Evolutionary conservation across 148 eudicot species (phyloP), one percentile per base, ranked within the genome.

Genomic region (Agrostemma githago): DNA sequence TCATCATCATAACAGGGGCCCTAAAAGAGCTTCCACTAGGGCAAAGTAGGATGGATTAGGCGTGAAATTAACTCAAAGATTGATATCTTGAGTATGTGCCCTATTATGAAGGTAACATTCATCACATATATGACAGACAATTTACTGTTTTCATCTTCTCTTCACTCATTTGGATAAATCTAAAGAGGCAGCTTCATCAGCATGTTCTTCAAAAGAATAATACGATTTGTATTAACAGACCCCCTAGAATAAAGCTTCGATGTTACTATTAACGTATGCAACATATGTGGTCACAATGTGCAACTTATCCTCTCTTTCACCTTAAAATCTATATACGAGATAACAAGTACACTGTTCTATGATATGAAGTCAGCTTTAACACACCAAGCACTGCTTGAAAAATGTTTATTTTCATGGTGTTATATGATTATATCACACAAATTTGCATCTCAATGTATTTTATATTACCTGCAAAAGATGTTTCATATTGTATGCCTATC

Each of bases 401-500:
- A 79, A 4, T 26, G 16, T 19, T 38, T 69, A 15, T 41, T 62
- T 62, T 15, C 26, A 74, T 41, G 51, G 41, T 62, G 70, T 51
- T 12, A 54, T 41, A 3, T 15, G 37, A 73, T 20, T 56, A 20
- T 43, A 48, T 20, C 34, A 26, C 34, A 26, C 34, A 26, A 34
- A 6, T 6, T 66, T 3, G 54, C 72, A 20, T 46, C 56, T 5
- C 6, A 56, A 68, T 60, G 38, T 46, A 56, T 56, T 41, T 56
- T 58, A 26, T 37, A 41, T 79, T 94, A 94, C 98, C 99, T 65
- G 97, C 99, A 89, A 85, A 96, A 75, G 92, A 86, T 59, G 99
- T 90, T 79, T 92, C 97, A 78, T 89, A 96, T 61, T 89, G 96
- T 81, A 96, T 90, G 82, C 97, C 99, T 81, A 96, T 92, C 74